phyloP scores from a whole-genome alignment of 2,329 filamentous ascomycete species.

The Calycina marina region DNA sequence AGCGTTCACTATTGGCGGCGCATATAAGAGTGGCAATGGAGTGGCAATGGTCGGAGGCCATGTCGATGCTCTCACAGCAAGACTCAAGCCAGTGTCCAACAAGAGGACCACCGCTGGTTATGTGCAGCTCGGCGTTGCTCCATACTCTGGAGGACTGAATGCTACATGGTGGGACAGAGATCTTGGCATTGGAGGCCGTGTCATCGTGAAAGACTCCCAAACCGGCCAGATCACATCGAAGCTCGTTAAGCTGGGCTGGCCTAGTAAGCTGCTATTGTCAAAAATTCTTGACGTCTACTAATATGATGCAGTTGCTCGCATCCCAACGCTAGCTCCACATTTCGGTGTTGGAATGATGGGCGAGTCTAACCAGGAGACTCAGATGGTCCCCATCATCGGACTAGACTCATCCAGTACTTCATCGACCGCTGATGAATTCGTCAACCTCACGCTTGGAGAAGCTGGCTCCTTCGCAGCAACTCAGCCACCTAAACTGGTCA shows the following conservation, averaged over 20 bases:
- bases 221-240: conserved; percentile 65
- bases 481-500: conserved; percentile 74
- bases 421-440: conserved; percentile 15
- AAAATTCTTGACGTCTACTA: conserved; percentile 1
- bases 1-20: conserved; percentile 68
- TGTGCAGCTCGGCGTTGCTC: conserved; percentile 78
- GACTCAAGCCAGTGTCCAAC: conserved; percentile 79
- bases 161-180: conserved; percentile 96
- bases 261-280: conserved; percentile 33
- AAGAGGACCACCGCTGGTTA: conserved; percentile 78
- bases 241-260: conserved; percentile 87
- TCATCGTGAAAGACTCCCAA: conserved; percentile 60
- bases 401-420: conserved; percentile 48
- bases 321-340: conserved; percentile 85
- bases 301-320: conserved; percentile 48
- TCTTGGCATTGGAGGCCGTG: conserved; percentile 76
- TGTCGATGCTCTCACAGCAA: conserved; percentile 81
- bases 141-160: conserved; percentile 79
- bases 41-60: conserved; percentile 82
- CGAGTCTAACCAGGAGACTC: conserved; percentile 68
- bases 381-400: conserved; percentile 88
- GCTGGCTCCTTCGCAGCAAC: conserved; percentile 55
- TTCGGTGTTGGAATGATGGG: conserved; percentile 67
- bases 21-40: conserved; percentile 74
- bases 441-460: conserved; percentile 15